Evolutionary conservation across 768 basidiomycete genomes (phyloP).

Genomic region (Lactarius evosmus): DNA sequence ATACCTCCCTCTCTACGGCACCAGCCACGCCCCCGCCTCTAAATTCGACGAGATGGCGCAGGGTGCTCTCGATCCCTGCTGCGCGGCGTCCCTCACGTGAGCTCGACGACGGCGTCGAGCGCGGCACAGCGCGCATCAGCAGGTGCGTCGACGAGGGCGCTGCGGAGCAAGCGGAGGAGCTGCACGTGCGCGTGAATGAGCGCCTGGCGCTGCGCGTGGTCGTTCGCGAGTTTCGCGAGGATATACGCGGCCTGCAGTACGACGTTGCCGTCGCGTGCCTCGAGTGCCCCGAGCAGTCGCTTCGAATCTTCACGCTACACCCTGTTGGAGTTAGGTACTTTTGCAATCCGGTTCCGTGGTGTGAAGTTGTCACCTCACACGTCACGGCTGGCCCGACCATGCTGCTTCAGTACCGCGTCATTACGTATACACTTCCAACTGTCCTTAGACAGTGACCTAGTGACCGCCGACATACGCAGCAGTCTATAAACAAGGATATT

Average conservation of each 20-base stretch:
- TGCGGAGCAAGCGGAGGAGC: slow-evolving; percentile 53
- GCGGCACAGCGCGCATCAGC: slow-evolving; percentile 59
- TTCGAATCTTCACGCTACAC: slow-evolving; percentile 57
- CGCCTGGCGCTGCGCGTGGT: slow-evolving; percentile 46
- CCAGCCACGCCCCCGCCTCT: slow-evolving; percentile 29
- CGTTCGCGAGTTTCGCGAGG: slow-evolving; percentile 70
- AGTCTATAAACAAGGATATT: neutral
- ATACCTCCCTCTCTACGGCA: slow-evolving; percentile 47
- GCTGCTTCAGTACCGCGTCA: neutral
- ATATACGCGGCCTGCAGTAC: slow-evolving; percentile 57
- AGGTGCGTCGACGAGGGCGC: slow-evolving; percentile 55
- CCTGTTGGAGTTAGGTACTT: slow-evolving; percentile 82
- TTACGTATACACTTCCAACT: neutral
- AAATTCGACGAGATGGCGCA: slow-evolving; percentile 45
- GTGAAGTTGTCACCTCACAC: neutral
- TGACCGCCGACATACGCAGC: neutral
- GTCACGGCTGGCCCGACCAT: neutral
- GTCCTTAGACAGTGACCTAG: neutral
- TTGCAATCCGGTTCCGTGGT: slow-evolving; percentile 51
- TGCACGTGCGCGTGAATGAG: slow-evolving; percentile 49
- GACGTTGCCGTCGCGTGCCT: slow-evolving; percentile 51
- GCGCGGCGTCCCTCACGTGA: slow-evolving; percentile 46
- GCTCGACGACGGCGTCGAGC: slow-evolving; percentile 54
- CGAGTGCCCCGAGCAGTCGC: slow-evolving; percentile 61
- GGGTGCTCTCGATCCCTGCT: slow-evolving; percentile 46